Evolutionary conservation across 345 rosid genomes (phyloP), one percentile per base, ranked within the genome.

Genomic region (Zanthoxylum bungeanum): DNA sequence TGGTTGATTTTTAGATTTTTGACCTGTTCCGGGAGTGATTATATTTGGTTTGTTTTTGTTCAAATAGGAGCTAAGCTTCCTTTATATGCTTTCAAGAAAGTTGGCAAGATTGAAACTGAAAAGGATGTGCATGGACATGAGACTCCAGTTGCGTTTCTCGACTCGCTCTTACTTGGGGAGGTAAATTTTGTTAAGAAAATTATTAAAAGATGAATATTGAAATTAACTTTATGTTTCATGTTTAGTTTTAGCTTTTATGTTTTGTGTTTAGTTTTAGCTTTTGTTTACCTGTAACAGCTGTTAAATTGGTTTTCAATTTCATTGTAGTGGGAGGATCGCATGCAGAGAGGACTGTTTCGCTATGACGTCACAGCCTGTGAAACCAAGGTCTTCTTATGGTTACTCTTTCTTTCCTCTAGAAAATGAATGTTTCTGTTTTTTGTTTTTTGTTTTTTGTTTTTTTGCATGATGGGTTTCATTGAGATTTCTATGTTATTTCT

Each of bases 311-410:
- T 71, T 61, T 6, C 44, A 21, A 22, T 60, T 58, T 81, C 10
- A 59, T 76, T 80, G 51, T 66, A 94, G 99, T 95, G 99, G 99
- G 98, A 95, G 78, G 97, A 92, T 25, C 89, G 98, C 19, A 63
- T 86, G 74, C 92, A 85, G 78, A 89, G 85, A 79, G 98, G 98
- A 3, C 91, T 92, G 25, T 95, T 92, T 80, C 98, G 91, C 57
- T 95, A 95, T 17, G 99, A 92, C 78, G 97, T 95, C 52, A 89
- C 98, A 21, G 87, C 97, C 65, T 88, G 96, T n/a, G 90, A 92
- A 81, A 90, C 98, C 78, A 92, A 95, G 97, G 99, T 89, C 37
- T 51, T 4, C 28, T 36, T 17, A 31, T 10, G 49, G 60, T 52
- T 24, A 51, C 31, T 30, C 1, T 37, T 22, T 27, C 11, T 66